Percentiles rank a stretch among this genome's conserved stretches.
Conservation (phyloP, 2,329 filamentous ascomycete genomes). For the Hypoxylon sp. region DNA sequence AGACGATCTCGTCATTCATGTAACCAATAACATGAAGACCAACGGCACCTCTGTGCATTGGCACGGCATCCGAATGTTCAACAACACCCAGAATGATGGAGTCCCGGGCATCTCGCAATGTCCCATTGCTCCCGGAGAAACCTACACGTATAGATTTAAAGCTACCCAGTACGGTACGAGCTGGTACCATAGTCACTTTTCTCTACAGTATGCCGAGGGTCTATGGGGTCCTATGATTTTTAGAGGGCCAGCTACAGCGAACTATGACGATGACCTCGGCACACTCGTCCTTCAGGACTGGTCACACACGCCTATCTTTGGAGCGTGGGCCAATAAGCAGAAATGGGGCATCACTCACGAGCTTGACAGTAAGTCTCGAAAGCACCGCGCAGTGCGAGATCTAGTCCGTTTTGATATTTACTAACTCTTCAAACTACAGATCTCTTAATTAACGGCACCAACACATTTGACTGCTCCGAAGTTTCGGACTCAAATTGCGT, state of each 20-base stretch:
- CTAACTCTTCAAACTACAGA: neutral
- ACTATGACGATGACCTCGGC: constrained; percentile 14
- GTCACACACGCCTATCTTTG: constrained; percentile 5
- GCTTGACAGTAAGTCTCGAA: constrained; percentile 11
- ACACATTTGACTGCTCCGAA: constrained; percentile 11
- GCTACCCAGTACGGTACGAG: constrained; percentile 71
- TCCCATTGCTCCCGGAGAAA: constrained; percentile 66
- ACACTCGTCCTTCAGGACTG: constrained; percentile 12
- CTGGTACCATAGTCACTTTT: constrained; percentile 73
- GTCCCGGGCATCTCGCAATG: neutral
- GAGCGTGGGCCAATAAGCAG: constrained; percentile 10
- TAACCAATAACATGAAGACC: constrained; percentile 64
- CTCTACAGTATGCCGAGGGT: constrained; percentile 72
- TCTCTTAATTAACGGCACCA: constrained; percentile 11
- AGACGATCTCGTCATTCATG: constrained; percentile 62
- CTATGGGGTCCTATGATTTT: constrained; percentile 54
- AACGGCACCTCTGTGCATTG: constrained; percentile 65
- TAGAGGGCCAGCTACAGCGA: constrained; percentile 6
- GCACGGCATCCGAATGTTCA: constrained; percentile 66
- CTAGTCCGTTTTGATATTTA: neutral
- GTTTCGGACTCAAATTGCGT: constrained; percentile 1
- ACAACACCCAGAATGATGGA: constrained; percentile 54
- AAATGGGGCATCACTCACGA: constrained; percentile 19
- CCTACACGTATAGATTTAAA: constrained; percentile 69
- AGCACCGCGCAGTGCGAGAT: neutral